Conservation (phyloP, 129 eudicot genomes). For the Dittrichia graveolens region DNA sequence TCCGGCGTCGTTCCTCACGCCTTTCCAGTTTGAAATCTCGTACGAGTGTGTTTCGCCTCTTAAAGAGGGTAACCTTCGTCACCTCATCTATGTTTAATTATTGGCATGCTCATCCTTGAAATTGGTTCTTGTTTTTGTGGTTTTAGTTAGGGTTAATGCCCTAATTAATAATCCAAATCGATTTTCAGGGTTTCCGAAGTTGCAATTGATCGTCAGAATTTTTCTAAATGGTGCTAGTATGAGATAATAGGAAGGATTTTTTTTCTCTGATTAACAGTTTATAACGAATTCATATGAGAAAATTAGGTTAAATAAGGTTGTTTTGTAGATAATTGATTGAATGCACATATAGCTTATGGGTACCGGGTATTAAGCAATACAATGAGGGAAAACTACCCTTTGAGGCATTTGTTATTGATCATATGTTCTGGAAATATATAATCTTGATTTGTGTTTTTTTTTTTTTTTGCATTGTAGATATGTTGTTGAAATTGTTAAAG, state of each 20-base stretch:
- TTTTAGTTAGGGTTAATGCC: conserved; percentile 8
- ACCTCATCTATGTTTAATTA: background rate
- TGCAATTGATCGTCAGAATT: background rate
- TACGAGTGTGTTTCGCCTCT: conserved; percentile 88
- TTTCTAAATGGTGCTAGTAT: background rate
- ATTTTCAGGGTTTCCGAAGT: conserved; percentile 18
- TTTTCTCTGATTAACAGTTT: conserved; percentile 8
- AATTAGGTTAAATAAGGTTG: too few relatives aligned
- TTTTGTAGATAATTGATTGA: too few relatives aligned
- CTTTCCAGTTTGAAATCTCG: conserved; percentile 84
- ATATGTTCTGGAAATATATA: background rate
- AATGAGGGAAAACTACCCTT: background rate
- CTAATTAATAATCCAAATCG: background rate
- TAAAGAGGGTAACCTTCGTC: conserved; percentile 65
- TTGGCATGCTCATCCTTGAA: background rate
- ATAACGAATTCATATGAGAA: background rate
- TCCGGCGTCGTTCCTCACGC: conserved; percentile 78
- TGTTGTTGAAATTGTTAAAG: conserved; percentile 13
- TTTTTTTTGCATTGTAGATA: background rate
- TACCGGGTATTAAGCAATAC: too few relatives aligned
- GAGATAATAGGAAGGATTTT: conserved; percentile 6
- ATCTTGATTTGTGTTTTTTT: background rate
- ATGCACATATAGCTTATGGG: too few relatives aligned
- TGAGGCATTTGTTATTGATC: conserved; percentile 3
- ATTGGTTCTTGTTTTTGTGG: conserved; percentile 5